A percentile compares a stretch with the other conserved stretches of the same genome.
Evolutionary conservation across 2,329 filamentous ascomycete genomes (phyloP).

Genomic region (Anthostomella pinea): DNA sequence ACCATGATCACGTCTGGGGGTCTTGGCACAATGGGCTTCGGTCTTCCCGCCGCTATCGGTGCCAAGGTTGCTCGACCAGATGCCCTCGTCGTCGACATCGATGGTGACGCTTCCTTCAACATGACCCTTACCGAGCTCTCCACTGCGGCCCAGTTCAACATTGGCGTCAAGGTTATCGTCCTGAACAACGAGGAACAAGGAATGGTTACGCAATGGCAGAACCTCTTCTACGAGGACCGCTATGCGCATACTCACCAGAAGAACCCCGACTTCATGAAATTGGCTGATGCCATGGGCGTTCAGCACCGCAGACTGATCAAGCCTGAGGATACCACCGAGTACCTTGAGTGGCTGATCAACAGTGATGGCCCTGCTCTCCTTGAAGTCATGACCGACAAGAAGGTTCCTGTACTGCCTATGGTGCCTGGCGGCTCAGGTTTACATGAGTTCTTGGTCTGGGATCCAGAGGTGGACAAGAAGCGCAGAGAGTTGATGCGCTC

Average conservation of each 20-base stretch:
- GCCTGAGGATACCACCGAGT: slow-evolving; percentile 73
- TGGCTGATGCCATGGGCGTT: slow-evolving; percentile 87
- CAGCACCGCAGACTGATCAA: slow-evolving; percentile 69
- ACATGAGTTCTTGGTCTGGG: slow-evolving; percentile 91
- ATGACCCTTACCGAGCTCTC: slow-evolving; percentile 97
- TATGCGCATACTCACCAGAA: slow-evolving; percentile 89
- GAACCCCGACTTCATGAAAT: slow-evolving; percentile 95
- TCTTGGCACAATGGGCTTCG: slow-evolving; percentile 93
- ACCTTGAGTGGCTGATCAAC: slow-evolving; percentile 84
- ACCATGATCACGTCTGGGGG: slow-evolving; percentile 97
- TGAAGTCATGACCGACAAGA: slow-evolving; percentile 87
- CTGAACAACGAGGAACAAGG: slow-evolving; percentile 98
- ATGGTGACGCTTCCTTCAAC: slow-evolving; percentile 97
- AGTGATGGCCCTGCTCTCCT: slow-evolving; percentile 88
- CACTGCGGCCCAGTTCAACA: slow-evolving; percentile 92
- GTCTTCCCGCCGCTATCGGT: slow-evolving; percentile 90
- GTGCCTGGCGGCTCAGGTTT: slow-evolving; percentile 83
- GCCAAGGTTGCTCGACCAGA: slow-evolving; percentile 83
- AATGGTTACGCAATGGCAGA: slow-evolving; percentile 99
- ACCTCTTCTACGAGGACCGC: slow-evolving; percentile 93
- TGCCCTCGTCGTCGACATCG: slow-evolving; percentile 88
- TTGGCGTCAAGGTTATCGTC: slow-evolving; percentile 71
- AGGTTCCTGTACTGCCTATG: slow-evolving; percentile 96
- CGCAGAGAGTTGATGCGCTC: slow-evolving; percentile 65
- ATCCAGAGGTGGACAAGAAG: slow-evolving; percentile 69